A percentile compares a stretch with the other conserved stretches of the same genome.
Conservation (phyloP, 108 stramenopile genomes). For the Fistulifera pelliculosa region DNA sequence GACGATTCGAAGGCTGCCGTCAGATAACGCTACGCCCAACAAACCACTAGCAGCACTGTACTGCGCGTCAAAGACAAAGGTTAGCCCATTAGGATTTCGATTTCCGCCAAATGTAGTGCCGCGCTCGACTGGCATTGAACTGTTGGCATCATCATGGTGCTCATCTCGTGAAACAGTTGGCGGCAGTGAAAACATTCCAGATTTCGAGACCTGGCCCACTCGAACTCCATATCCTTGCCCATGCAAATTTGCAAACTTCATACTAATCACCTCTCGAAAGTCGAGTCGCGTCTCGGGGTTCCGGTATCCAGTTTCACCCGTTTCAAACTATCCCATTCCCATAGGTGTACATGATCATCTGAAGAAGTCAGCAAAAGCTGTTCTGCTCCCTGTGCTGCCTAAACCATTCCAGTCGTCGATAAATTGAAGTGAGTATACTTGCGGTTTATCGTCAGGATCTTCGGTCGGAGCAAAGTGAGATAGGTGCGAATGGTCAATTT, state of each 20-base stretch:
- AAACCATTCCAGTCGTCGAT: constrained; percentile 56
- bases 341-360: constrained; percentile 71
- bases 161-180: constrained; percentile 18
- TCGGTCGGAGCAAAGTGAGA: constrained; percentile 8
- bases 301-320: neutral
- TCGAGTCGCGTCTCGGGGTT: constrained; percentile 6
- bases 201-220: constrained; percentile 24
- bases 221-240: constrained; percentile 36
- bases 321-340: constrained; percentile 34
- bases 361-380: constrained; percentile 64
- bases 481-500: constrained; percentile 35
- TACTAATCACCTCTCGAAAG: constrained; percentile 43
- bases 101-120: constrained; percentile 75
- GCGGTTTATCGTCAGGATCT: constrained; percentile 51
- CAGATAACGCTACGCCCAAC: constrained; percentile 74
- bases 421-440: constrained; percentile 76
- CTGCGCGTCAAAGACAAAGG: constrained; percentile 76
- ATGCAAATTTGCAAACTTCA: constrained; percentile 33
- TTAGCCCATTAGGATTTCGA: constrained; percentile 66
- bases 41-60: constrained; percentile 58
- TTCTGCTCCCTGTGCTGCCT: constrained; percentile 12
- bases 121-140: neutral
- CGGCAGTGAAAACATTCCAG: neutral
- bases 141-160: neutral
- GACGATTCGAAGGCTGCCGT: constrained; percentile 59